Percentiles rank a stretch among this genome's conserved stretches.
Evolutionary conservation across 192 early-diverging fungal species (phyloP).

Genomic region (Allomyces javanicus): DNA sequence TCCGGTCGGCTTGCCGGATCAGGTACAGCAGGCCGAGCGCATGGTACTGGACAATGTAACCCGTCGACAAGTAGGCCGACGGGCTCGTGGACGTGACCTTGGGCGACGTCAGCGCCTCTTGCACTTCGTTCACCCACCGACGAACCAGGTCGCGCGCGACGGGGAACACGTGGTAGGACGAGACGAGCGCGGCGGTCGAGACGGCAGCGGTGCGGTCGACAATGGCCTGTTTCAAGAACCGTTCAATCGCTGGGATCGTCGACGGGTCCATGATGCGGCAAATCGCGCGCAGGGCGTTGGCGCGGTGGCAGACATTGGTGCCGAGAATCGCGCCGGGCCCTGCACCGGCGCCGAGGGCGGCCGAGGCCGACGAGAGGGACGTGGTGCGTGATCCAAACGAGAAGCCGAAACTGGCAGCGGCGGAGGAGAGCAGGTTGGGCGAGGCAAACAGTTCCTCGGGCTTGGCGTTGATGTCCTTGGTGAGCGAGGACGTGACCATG

Average conservation of each 20-base stretch:
- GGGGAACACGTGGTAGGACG: conserved; percentile 64
- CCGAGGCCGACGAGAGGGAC: background rate
- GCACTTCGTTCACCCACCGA: conserved; percentile 92
- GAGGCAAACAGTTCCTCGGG: conserved; percentile 51
- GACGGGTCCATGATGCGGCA: conserved; percentile 87
- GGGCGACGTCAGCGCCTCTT: conserved; percentile 58
- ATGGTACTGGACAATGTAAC: conserved; percentile 91
- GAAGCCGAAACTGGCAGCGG: background rate
- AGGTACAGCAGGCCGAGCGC: conserved; percentile 88
- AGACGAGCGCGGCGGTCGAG: conserved; percentile 78
- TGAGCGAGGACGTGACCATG: conserved; percentile 87
- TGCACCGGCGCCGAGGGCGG: background rate
- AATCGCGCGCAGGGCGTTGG: conserved; percentile 87
- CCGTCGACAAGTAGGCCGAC: conserved; percentile 29
- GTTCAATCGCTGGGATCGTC: conserved; percentile 89
- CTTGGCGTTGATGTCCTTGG: conserved; percentile 91
- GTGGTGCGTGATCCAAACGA: background rate
- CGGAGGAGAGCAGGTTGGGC: background rate
- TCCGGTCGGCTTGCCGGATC: conserved; percentile 89
- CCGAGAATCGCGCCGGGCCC: background rate
- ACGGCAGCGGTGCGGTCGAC: conserved; percentile 84
- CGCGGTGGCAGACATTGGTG: conserved; percentile 32
- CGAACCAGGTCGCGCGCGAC: conserved; percentile 78
- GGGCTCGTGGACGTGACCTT: conserved; percentile 40
- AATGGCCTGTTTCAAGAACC: conserved; percentile 88